Base-by-base conservation (phyloP, 2,329 filamentous ascomycete genomes). In the Apiospora malaysiana region DNA sequence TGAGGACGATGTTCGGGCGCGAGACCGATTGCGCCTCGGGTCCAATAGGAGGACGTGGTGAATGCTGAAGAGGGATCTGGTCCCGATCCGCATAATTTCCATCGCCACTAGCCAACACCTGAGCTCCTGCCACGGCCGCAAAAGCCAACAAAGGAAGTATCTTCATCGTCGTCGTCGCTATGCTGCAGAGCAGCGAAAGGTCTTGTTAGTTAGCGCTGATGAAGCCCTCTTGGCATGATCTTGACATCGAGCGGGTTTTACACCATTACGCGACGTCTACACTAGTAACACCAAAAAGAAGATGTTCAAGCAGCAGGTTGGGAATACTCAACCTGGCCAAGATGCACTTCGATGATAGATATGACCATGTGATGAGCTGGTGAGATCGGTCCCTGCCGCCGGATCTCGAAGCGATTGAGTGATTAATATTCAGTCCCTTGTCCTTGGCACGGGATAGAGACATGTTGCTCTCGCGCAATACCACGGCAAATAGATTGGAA, bases 1-100 rank as follows among this genome's bases (percentile, higher is more conserved):
- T 85, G 75, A 91, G 89, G 63, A 91, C 80, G 70, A 91, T 85
- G 72, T 91, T 91, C 0, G 85, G 83, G 23, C 76, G 3, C 18
- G 70, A 63, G 45, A 43, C 69, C 49, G 56, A 63, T 40, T 78
- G 76, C 66, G 75, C 70, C 27, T 63, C 43, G 9, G 73, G 74
- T 10, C 72, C 75, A 56, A 73, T 63, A 59, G 25, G n/a, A 65
- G 25, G n/a, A n/a, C n/a, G 56, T 14, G 12, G 12, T 16, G 32
- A 23, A 10, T 63, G 18, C 4, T 23, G 27, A 2, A 63, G 56
- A 23, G 32, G 56, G 56, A 4, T 18, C 14, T 63, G 56, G 6
- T 23, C 56, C 1, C 8, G 56, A 18, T 63, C 37, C 9, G 18
- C 21, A 40, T 63, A 2, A 10, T 56, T 16, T 10, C 8, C 56